Base-by-base conservation (phyloP, 1,284 basidiomycete genomes). In the Termitomyces sp. region DNA sequence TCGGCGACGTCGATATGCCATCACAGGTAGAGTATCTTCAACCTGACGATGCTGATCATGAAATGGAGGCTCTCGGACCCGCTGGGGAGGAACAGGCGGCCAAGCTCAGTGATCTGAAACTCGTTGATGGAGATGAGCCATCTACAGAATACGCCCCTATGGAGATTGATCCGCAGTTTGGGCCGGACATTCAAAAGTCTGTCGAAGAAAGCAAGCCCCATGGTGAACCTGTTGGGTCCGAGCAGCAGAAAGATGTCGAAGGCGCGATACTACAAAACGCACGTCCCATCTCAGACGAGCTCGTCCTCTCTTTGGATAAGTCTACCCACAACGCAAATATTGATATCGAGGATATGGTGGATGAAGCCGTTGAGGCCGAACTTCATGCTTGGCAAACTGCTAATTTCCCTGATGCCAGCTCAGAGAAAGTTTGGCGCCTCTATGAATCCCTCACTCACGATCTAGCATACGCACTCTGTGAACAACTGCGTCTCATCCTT, bases 401-500 rank as follows among this genome's bases (percentile, higher is more conserved):
- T 7, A 85, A 83, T 48, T 81, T 86, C 57, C 77, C 83, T 1
- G 72, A 77, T 7, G 69, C 77, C 39, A 73, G 74, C 15, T 86
- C 88, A 0, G 85, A 90, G 58, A 84, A 86, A 53, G 80, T 97
- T 24, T 99, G 96, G 96, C 84, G 89, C 13, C 77, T 88, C 13
- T 99, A 99, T 73, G 87, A 91, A 56, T 86, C 89, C 1, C 77
- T 98, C 60, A 99, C 96, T 0, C 87, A 92, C 52, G 89, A 97
- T 61, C 83, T 98, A 28, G 92, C 97, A 5, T 93, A 94, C 65
- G 82, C 87, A 1, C 83, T 98, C 15, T 97, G 94, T 67, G 97
- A 99, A 73, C 96, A 98, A 68, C 84, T 99, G 13, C 92, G 97
- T 19, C 87, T 99, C 50, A 97, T 99, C 66, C 82, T 99, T 24